These are phyloP conservation scores for Geranium incanum DNA, from an alignment of 441 rosid genomes.

Conservation along the genomic window DNA sequence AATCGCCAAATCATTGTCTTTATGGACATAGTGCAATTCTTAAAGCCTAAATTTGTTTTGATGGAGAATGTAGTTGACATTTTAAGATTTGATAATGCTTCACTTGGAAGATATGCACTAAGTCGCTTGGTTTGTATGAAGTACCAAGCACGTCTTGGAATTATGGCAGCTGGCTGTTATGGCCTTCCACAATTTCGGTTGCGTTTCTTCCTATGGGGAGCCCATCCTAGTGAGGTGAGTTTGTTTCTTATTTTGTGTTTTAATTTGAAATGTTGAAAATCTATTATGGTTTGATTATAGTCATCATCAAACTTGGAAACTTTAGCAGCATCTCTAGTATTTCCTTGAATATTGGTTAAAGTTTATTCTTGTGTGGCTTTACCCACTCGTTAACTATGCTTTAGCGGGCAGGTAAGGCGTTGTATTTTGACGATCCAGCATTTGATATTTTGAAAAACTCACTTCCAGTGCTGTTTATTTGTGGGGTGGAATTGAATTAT, in stretches of 20 bases:
- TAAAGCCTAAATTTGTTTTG: constrained; percentile 59
- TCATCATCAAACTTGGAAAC: not conserved
- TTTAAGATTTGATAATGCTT: constrained; percentile 47
- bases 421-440: no score
- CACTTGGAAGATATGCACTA: constrained; percentile 61
- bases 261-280: not conserved
- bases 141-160: constrained; percentile 64
- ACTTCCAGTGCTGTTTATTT: not conserved
- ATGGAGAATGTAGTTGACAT: constrained; percentile 87
- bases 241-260: not conserved
- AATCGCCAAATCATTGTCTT: constrained; percentile 55
- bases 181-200: constrained; percentile 80
- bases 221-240: constrained; percentile 42
- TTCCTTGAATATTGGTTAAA: no score
- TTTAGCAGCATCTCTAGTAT: not conserved
- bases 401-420: no score
- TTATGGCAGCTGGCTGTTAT: constrained; percentile 84
- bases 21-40: constrained; percentile 57
- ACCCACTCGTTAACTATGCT: no score
- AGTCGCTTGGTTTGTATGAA: constrained; percentile 55
- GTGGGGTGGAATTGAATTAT: not conserved
- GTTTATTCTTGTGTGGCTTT: no score
- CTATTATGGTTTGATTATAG: not conserved
- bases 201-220: constrained; percentile 81
- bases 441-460: not conserved